Evolutionary conservation across 495 filamentous ascomycete genomes (phyloP), one percentile per base, ranked within the genome.

Genomic region (Pyronema domesticum): DNA sequence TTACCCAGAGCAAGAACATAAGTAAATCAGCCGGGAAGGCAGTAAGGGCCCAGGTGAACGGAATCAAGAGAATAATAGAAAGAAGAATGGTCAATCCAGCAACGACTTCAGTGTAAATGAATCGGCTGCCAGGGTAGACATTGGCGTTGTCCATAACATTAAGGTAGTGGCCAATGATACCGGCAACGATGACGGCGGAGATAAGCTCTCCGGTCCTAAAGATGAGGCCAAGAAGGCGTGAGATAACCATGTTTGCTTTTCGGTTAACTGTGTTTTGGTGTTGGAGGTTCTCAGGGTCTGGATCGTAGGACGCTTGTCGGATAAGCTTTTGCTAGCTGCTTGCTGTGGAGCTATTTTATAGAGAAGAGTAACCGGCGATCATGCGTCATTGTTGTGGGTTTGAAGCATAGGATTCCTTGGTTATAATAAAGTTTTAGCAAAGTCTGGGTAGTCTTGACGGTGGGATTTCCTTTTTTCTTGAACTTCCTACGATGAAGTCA

Each of bases 91-190:
- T 74, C 48, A 80, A 37, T 6, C 65, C 74, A 13, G 77, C 74
- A n/a, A 82, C 64, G 19, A 79, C 73, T 61, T 76, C 72, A 43
- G 75, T 74, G 63, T 80, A 82, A 65, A 80, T 78, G 70, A 74
- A 76, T 44, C 76, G 70, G 10, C 68, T 69, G 34, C 44, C 55
- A 18, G 44, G 49, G 19, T 40, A 46, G 1, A 50, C 72, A 73
- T 46, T 65, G 55, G 46, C 69, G 44, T 51, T 53, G 37, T 53
- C 57, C 13, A 18, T 39, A 14, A 67, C 34, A 46, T 69, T 61
- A 44, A 80, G 72, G 59, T 76, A 78, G 55, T 73, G 59, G 5
- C 76, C 76, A 52, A 77, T 69, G 35, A 80, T 67, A 53, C 78
- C 78, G 23, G 76, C 75, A 23, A 80, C 76, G 14, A 78, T 68